phyloP scores from a whole-genome alignment of 805 yeast genomes.

The Sungouiella thailandica region DNA sequence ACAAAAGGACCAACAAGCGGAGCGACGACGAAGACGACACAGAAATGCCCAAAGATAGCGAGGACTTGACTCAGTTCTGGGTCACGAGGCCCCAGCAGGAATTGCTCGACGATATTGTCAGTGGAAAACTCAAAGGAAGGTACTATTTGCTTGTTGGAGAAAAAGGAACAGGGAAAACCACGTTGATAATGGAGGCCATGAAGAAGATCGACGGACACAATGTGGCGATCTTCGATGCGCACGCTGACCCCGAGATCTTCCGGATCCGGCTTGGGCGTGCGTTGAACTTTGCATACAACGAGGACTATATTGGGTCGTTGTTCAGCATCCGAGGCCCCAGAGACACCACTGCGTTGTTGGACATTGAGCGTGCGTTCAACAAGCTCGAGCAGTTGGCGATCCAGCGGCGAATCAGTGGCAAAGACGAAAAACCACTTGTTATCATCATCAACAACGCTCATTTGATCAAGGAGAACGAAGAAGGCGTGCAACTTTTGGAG shows the following conservation, averaged over 20 bases:
- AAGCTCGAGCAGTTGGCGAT: constrained; percentile 72
- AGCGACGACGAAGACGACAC: constrained; percentile 9
- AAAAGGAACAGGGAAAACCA: constrained; percentile 82
- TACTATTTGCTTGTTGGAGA: constrained; percentile 75
- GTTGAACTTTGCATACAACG: constrained; percentile 64
- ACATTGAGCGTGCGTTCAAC: constrained; percentile 77
- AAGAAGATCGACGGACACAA: constrained; percentile 56
- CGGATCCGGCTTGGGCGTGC: constrained; percentile 74
- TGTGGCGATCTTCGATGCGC: constrained; percentile 74
- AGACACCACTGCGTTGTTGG: constrained; percentile 76
- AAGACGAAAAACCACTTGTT: constrained; percentile 51
- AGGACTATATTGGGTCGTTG: constrained; percentile 78
- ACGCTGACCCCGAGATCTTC: constrained; percentile 80
- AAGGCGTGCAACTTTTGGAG: constrained; percentile 66
- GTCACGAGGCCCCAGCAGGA: constrained; percentile 66
- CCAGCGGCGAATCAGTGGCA: constrained; percentile 32
- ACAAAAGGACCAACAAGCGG: constrained; percentile 34
- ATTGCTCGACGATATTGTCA: constrained; percentile 56
- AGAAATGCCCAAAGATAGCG: constrained; percentile 5
- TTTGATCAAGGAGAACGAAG: constrained; percentile 69
- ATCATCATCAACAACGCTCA: constrained; percentile 72
- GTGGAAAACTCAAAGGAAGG: constrained; percentile 61
- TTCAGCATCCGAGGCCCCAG: constrained; percentile 81
- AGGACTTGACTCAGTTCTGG: constrained; percentile 44
- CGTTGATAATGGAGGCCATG: constrained; percentile 68